Evolutionary conservation across 306 rosid genomes (phyloP).

Genomic region (Urtica urens): DNA sequence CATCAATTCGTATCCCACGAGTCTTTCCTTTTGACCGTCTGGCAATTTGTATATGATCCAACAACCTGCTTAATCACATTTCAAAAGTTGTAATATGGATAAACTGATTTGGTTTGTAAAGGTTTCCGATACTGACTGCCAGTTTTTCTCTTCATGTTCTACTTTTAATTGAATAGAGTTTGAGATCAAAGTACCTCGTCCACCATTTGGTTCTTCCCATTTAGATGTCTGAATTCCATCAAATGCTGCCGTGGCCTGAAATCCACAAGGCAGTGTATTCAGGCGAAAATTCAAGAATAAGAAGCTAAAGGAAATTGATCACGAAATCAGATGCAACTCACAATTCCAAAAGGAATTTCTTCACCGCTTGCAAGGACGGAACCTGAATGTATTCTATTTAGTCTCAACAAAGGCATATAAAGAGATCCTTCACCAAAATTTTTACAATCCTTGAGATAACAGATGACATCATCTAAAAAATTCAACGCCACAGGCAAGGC

Average conservation of each 20-base stretch:
- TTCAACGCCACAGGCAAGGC: constrained; percentile 70
- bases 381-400: constrained; percentile 82
- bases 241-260: constrained; percentile 80
- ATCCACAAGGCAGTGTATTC: constrained; percentile 19
- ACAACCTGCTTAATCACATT: constrained; percentile 41
- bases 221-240: constrained; percentile 59
- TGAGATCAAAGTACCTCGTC: constrained; percentile 44
- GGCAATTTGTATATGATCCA: constrained; percentile 58
- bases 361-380: constrained; percentile 73
- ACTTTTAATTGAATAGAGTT: background rate
- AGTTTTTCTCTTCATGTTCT: too few relatives aligned
- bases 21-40: constrained; percentile 46
- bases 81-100: background rate
- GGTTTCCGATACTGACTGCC: too few relatives aligned
- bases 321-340: constrained; percentile 39
- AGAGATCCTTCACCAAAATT: constrained; percentile 38
- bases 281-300: constrained; percentile 10
- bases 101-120: too few relatives aligned
- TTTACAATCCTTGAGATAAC: constrained; percentile 41
- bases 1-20: constrained; percentile 81
- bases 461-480: constrained; percentile 50
- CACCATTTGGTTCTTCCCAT: constrained; percentile 98
- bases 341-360: constrained; percentile 89
- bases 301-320: constrained; percentile 5
- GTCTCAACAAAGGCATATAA: constrained; percentile 55